Conservation (phyloP, 352 stramenopile genomes). For the Phytophthora agathidicida region DNA sequence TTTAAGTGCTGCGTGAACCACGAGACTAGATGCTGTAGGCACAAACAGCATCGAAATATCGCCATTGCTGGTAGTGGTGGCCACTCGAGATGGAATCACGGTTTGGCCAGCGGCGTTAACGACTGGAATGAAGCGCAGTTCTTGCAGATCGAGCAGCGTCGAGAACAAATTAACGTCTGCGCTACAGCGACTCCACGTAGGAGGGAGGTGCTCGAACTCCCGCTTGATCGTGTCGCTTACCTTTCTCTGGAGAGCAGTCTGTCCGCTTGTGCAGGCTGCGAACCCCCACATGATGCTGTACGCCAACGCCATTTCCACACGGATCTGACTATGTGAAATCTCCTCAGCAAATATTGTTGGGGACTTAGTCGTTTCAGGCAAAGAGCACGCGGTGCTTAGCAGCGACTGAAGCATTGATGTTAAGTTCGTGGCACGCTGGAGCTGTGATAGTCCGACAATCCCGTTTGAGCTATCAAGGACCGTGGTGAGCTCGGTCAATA, state of each 20-base stretch:
- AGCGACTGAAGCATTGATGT: slow-evolving; percentile 52
- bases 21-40: slow-evolving; percentile 44
- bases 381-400: slow-evolving; percentile 23
- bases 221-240: slow-evolving; percentile 39
- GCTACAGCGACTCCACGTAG: slow-evolving; percentile 25
- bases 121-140: slow-evolving; percentile 36
- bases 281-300: slow-evolving; percentile 68
- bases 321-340: slow-evolving; percentile 11
- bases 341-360: slow-evolving; percentile 4
- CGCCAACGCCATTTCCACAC: slow-evolving; percentile 57
- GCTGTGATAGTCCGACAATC: slow-evolving; percentile 23
- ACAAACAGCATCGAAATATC: slow-evolving; percentile 56
- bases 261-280: slow-evolving; percentile 28
- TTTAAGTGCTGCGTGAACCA: slow-evolving; percentile 47
- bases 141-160: slow-evolving; percentile 39
- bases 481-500: slow-evolving; percentile 15
- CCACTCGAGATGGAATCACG: neutral
- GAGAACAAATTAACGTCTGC: slow-evolving; percentile 46
- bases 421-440: slow-evolving; percentile 56
- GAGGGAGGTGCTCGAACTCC: slow-evolving; percentile 34
- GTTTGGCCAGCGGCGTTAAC: neutral
- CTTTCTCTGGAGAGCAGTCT: slow-evolving; percentile 24
- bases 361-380: slow-evolving; percentile 8
- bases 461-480: slow-evolving; percentile 5
- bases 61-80: slow-evolving; percentile 2